These are phyloP conservation scores for Austropuccinia psidii DNA, from an alignment of 1,284 basidiomycete species.

Conservation along the genomic window DNA sequence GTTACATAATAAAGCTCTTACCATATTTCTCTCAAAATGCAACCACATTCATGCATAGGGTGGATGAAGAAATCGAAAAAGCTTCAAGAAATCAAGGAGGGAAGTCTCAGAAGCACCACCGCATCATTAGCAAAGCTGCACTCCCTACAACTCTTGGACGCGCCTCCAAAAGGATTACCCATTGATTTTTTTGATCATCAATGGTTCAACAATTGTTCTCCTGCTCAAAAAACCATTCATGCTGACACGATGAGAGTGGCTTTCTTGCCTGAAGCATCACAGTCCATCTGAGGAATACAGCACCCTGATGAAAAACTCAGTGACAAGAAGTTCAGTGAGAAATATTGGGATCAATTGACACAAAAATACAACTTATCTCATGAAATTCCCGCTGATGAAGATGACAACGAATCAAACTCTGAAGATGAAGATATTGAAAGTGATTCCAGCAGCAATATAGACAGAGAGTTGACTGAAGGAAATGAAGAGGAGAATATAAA, in stretches of 20 bases:
- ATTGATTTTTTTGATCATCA: neutral
- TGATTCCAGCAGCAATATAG: neutral
- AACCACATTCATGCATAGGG: no score
- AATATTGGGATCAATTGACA: neutral
- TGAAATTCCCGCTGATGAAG: neutral
- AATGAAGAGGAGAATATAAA: no score
- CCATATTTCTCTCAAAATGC: no score
- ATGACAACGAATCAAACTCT: neutral
- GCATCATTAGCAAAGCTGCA: no score
- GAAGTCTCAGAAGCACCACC: no score
- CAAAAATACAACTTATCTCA: neutral
- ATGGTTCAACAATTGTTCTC: neutral
- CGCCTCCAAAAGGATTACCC: neutral
- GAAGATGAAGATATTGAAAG: neutral
- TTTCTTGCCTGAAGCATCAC: neutral
- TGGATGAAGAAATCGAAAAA: no score
- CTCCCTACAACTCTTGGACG: no score
- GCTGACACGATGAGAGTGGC: neutral
- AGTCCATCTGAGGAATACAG: neutral
- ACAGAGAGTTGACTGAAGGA: neutral
- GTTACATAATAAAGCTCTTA: no score
- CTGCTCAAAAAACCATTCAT: neutral
- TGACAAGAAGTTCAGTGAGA: slow-evolving; percentile 14
- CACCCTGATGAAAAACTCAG: slow-evolving; percentile 1
- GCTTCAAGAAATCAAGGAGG: no score